Base-by-base conservation (phyloP, 108 stramenopile genomes). In the Pseudonitzschia delicatissima region DNA sequence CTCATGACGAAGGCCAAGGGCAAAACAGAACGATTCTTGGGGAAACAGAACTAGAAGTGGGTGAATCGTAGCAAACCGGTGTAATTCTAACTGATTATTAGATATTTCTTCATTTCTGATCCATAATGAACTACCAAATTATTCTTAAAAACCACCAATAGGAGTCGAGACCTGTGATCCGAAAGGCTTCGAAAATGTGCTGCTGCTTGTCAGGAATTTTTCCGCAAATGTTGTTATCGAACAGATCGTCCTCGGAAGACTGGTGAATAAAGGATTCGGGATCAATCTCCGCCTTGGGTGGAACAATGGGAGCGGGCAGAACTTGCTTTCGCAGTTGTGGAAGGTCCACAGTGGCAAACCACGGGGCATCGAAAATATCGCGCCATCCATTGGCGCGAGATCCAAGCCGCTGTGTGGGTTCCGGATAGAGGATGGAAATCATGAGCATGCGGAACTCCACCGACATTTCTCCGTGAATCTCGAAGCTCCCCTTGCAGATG, bases 301-400 rank as follows among this genome's bases (percentile, higher is more conserved):
- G 97, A 33, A 89, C 69, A 81, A 84, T 93, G 1, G 97, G 97
- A 11, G 97, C 88, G 27, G 72, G 60, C 21, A 94, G 12, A 28
- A 65, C 61, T 76, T 82, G 87, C 20, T 62, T 47, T 11, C 63
- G 39, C 60, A 87, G 66, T 40, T 71, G 73, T 25, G 63, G 75
- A 61, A 83, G 88, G 62, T 90, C 77, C 29, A 93, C 52, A n/a
- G 64, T 77, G 40, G 62, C 48, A 72, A 95, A 94, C 82, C 85
- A 96, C 4, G 79, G 76, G 47, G 74, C 68, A 31, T 53, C 62
- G 39, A 78, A 82, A 25, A 91, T 71, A 62, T 89, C 87, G 44
- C 84, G 55, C 39, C 78, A 77, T 18, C 92, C 89, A 18, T 75
- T 77, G 23, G 69, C 62, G 17, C 87, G 45, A 15, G 73, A 71